phyloP scores from a whole-genome alignment of 768 basidiomycete genomes.

The Tulasnella sp. region DNA sequence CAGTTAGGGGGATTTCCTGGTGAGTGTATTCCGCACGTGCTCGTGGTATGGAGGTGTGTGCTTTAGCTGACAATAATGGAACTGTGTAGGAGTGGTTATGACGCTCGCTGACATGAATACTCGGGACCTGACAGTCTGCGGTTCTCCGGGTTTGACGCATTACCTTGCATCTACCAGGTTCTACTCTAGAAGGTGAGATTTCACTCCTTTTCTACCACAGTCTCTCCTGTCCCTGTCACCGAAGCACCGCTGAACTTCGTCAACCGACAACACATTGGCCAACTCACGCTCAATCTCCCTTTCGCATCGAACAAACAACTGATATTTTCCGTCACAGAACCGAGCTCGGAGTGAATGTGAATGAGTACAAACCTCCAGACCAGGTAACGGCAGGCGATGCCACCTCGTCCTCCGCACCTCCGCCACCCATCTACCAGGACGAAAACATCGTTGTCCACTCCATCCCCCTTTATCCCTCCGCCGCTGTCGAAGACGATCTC shows the following conservation, averaged over 20 bases:
- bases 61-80: slow-evolving; percentile 24
- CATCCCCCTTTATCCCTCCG: slow-evolving; percentile 33
- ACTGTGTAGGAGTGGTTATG: slow-evolving; percentile 58
- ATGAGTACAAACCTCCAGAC: slow-evolving; percentile 35
- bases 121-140: slow-evolving; percentile 46
- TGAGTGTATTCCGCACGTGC: slow-evolving; percentile 24
- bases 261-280: too few relatives aligned
- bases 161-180: slow-evolving; percentile 57
- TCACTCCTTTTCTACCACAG: too few relatives aligned
- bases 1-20: slow-evolving; percentile 65
- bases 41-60: neutral
- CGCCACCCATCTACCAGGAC: slow-evolving; percentile 45
- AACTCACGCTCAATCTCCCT: too few relatives aligned
- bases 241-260: too few relatives aligned
- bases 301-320: too few relatives aligned
- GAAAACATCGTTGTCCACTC: slow-evolving; percentile 53
- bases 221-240: too few relatives aligned
- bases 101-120: slow-evolving; percentile 62
- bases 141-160: slow-evolving; percentile 64
- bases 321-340: too few relatives aligned
- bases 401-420: slow-evolving; percentile 17
- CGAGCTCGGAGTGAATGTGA: slow-evolving; percentile 37
- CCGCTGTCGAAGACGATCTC: neutral
- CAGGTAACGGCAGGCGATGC: slow-evolving; percentile 21
- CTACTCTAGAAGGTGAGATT: slow-evolving; percentile 50